A percentile compares a stretch with the other conserved stretches of the same genome.
Evolutionary conservation across 176 grass and related monocot species (phyloP).

Genomic region (Aegilops tauschii): DNA sequence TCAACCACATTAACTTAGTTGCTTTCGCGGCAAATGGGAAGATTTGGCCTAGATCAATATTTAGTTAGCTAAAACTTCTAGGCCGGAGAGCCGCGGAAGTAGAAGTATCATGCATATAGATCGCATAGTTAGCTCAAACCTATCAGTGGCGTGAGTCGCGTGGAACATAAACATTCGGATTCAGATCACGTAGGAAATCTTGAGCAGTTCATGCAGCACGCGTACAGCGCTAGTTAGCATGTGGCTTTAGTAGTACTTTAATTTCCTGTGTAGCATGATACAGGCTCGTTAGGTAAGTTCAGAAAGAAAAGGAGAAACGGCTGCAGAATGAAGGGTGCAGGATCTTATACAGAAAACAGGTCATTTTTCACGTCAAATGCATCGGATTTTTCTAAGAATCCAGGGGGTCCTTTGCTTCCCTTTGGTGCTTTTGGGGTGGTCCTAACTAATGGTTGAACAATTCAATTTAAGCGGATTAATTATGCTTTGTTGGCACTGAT

Average conservation of each 20-base stretch:
- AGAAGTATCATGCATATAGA: not conserved
- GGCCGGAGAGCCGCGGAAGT: not conserved
- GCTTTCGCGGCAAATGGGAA: not conserved
- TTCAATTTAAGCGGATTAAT: not conserved
- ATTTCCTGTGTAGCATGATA: not conserved
- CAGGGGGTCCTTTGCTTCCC: not conserved
- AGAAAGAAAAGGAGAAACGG: not conserved
- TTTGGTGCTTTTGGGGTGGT: not conserved
- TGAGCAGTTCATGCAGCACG: not conserved
- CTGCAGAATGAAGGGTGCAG: not conserved
- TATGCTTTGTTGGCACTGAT: not conserved
- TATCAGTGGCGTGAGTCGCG: not conserved
- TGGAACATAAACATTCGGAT: not conserved
- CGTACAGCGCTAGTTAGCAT: not conserved
- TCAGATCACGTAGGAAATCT: not conserved
- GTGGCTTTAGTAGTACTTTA: not conserved
- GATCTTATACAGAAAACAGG: not conserved
- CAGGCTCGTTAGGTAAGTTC: not conserved
- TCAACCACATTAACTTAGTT: not conserved
- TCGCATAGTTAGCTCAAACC: not conserved
- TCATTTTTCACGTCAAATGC: not conserved
- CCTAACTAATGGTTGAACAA: not conserved
- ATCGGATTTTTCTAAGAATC: not conserved
- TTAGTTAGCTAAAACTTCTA: slow-evolving; percentile 20
- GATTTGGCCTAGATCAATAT: not conserved